Conservation (phyloP, 257 asterid genomes). For the Paraleonurus japonicus region DNA sequence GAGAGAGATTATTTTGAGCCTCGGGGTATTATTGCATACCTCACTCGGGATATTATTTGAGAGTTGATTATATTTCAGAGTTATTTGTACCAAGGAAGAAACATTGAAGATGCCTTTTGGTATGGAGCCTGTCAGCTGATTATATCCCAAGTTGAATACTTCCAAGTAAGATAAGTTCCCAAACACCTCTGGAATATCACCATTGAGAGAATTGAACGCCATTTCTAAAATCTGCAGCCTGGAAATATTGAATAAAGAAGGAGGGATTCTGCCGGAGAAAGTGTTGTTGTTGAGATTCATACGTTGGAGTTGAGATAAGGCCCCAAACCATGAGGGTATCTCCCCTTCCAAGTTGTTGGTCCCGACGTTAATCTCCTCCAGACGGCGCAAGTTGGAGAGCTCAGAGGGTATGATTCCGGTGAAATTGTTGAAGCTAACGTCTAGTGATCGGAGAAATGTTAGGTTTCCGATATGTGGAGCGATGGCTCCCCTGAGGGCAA, state of each 20-base stretch:
- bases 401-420: background rate
- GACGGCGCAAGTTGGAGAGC: background rate
- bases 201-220: constrained; percentile 5
- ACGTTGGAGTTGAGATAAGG: constrained; percentile 19
- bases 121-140: background rate
- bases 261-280: constrained; percentile 3
- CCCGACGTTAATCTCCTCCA: background rate
- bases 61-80: background rate
- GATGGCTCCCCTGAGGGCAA: constrained; percentile 2
- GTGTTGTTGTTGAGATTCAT: background rate
- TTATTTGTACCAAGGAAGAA: background rate
- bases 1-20: background rate
- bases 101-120: constrained; percentile 6
- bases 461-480: constrained; percentile 11
- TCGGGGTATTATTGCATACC: background rate
- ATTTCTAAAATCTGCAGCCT: background rate
- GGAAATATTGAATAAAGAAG: background rate
- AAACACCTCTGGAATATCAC: constrained; percentile 32
- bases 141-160: background rate
- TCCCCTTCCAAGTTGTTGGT: background rate
- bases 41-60: background rate
- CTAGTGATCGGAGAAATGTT: background rate
- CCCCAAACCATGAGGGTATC: constrained; percentile 17
- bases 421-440: constrained; percentile 11
- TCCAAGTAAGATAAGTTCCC: constrained; percentile 10